Conservation (phyloP, 1,284 basidiomycete genomes). For the Afroboletus lepidellus region DNA sequence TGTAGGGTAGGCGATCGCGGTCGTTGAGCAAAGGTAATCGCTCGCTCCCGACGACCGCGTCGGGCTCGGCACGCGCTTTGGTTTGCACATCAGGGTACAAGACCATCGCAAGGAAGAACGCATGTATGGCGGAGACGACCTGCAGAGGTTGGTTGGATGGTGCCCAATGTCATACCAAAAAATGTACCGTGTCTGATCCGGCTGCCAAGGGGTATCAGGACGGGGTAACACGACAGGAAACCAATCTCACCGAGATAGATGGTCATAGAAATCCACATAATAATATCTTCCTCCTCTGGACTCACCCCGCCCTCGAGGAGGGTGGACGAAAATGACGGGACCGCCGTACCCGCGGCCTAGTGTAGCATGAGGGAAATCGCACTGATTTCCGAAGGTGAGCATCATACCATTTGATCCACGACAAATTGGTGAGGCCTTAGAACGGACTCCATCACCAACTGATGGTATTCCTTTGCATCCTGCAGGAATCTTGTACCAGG, state of each 20-base stretch:
- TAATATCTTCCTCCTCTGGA: slow-evolving; percentile 24
- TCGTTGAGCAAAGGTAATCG: slow-evolving; percentile 23
- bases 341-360: slow-evolving; percentile 40
- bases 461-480: slow-evolving; percentile 38
- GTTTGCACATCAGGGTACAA: slow-evolving; percentile 26
- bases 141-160: neutral
- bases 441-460: slow-evolving; percentile 32
- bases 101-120: slow-evolving; percentile 27
- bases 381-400: neutral
- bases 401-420: slow-evolving; percentile 40
- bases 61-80: slow-evolving; percentile 26
- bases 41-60: slow-evolving; percentile 20
- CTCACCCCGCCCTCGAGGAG: slow-evolving; percentile 10
- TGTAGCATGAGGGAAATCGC: neutral
- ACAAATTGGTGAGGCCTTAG: slow-evolving; percentile 40
- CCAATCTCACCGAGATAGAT: slow-evolving; percentile 16
- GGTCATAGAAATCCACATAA: slow-evolving; percentile 22
- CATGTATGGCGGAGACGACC: neutral
- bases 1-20: slow-evolving; percentile 21
- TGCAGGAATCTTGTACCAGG: slow-evolving; percentile 47
- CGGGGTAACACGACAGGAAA: too few relatives aligned
- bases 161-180: too few relatives aligned
- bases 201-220: too few relatives aligned
- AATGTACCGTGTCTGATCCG: slow-evolving; percentile 12
- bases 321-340: slow-evolving; percentile 38